phyloP scores from a whole-genome alignment of 208 protist genomes.

The Paratrypanosoma confusum region DNA sequence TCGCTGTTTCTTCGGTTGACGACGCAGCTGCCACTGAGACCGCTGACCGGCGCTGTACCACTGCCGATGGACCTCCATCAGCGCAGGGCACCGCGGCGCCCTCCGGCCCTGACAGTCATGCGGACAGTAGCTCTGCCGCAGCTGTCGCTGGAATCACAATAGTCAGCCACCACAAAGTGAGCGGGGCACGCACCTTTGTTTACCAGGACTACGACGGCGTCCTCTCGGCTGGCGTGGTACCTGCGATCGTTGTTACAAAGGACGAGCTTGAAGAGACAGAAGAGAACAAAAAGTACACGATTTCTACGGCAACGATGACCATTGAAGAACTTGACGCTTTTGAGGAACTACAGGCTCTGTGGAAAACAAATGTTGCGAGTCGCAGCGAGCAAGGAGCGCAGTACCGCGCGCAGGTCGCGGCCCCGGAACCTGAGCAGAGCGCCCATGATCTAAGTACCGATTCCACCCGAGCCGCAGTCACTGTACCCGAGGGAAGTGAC shows the following conservation, averaged over 20 bases:
- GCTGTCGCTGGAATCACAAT: conserved; percentile 42
- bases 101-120: neutral
- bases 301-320: conserved; percentile 44
- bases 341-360: conserved; percentile 74
- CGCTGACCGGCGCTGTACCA: no score
- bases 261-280: conserved; percentile 54
- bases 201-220: conserved; percentile 85
- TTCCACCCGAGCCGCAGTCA: conserved; percentile 1
- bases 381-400: conserved; percentile 41
- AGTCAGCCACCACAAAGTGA: conserved; percentile 79
- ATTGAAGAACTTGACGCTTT: conserved; percentile 60
- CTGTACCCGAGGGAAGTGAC: conserved; percentile 7
- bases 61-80: neutral
- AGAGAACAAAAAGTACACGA: conserved; percentile 28
- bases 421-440: neutral
- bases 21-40: neutral
- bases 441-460: neutral
- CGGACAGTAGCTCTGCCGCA: neutral
- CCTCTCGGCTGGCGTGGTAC: conserved; percentile 62
- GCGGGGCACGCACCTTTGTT: conserved; percentile 44
- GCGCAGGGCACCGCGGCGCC: conserved; percentile 1
- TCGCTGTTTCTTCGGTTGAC: neutral
- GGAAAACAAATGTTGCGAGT: conserved; percentile 47
- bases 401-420: conserved; percentile 24
- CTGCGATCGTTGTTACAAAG: conserved; percentile 44